Conservation (phyloP, 2,329 filamentous ascomycete species). For the Penicillium sp. region DNA sequence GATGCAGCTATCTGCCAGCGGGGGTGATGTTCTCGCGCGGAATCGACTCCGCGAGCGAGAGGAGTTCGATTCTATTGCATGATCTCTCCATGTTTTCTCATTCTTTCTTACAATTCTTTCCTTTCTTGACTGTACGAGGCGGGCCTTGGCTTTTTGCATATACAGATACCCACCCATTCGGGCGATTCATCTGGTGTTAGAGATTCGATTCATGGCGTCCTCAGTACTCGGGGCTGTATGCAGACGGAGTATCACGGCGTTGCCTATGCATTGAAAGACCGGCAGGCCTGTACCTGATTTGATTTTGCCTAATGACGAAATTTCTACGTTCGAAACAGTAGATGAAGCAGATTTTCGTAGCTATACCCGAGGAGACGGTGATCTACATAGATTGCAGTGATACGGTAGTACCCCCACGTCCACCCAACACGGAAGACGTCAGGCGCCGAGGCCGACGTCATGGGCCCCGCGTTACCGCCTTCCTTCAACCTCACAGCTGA, state of each 20-base stretch:
- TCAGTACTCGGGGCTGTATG: constrained; percentile 6
- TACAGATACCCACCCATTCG: constrained; percentile 23
- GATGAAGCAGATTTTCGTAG: neutral
- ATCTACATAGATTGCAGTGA: neutral
- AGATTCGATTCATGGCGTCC: constrained; percentile 16
- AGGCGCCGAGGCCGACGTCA: constrained; percentile 28
- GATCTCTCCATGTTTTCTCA: constrained; percentile 23
- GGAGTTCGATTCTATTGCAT: constrained; percentile 60
- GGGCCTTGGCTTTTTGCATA: constrained; percentile 20
- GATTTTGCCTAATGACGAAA: neutral
- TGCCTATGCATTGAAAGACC: constrained; percentile 19
- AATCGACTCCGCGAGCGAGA: constrained; percentile 74
- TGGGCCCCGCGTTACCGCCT: constrained; percentile 19
- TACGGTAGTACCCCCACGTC: neutral
- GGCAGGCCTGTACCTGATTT: neutral
- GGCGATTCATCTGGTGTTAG: constrained; percentile 27
- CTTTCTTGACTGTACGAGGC: constrained; percentile 11
- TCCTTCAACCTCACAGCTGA: constrained; percentile 16
- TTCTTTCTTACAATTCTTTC: constrained; percentile 5
- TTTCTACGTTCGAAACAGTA: neutral
- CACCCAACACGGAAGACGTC: constrained; percentile 11
- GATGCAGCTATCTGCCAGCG: constrained; percentile 86
- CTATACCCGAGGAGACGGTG: neutral
- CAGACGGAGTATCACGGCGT: constrained; percentile 17
- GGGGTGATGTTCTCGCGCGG: constrained; percentile 81